Evolutionary conservation across 768 basidiomycete genomes (phyloP).

Genomic region (Russula olivacea): DNA sequence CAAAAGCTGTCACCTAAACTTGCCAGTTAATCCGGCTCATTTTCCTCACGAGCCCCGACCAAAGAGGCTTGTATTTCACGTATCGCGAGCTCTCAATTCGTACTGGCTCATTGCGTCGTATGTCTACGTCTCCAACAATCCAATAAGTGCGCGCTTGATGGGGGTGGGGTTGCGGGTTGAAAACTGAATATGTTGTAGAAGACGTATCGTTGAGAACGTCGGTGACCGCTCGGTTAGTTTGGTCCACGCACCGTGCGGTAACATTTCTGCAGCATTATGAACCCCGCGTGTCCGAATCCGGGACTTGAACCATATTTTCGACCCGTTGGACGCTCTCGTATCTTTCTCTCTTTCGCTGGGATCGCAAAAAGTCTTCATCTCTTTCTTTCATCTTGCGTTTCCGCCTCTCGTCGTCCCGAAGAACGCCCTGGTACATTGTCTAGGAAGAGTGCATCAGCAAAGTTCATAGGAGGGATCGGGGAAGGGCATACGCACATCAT

Average conservation of each 20-base stretch:
- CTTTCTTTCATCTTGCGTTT: slow-evolving; percentile 63
- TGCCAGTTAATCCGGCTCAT: not conserved
- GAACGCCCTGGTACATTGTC: slow-evolving; percentile 89
- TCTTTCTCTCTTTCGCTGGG: slow-evolving; percentile 54
- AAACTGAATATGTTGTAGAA: not conserved
- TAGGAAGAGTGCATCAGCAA: slow-evolving; percentile 31
- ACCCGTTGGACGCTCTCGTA: slow-evolving; percentile 53
- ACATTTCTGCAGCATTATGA: not conserved
- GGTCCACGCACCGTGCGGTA: not conserved
- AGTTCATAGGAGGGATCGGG: not conserved
- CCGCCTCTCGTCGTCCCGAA: slow-evolving; percentile 81
- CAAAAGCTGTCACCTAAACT: not conserved
- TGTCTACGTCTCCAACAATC: not conserved
- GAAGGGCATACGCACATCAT: slow-evolving; percentile 50
- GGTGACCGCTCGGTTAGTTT: not conserved
- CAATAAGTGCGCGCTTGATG: not conserved
- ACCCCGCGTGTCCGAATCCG: not conserved
- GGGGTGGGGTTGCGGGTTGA: not conserved
- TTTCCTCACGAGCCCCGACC: not conserved
- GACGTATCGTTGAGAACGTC: not conserved
- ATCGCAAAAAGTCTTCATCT: slow-evolving; percentile 56
- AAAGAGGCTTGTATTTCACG: not conserved
- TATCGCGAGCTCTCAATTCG: not conserved
- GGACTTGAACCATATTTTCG: not conserved
- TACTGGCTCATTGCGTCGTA: not conserved